Evolutionary conservation across 345 rosid species (phyloP), one percentile per base, ranked within the genome.

Genomic region (Eucalyptus cladocalyx): DNA sequence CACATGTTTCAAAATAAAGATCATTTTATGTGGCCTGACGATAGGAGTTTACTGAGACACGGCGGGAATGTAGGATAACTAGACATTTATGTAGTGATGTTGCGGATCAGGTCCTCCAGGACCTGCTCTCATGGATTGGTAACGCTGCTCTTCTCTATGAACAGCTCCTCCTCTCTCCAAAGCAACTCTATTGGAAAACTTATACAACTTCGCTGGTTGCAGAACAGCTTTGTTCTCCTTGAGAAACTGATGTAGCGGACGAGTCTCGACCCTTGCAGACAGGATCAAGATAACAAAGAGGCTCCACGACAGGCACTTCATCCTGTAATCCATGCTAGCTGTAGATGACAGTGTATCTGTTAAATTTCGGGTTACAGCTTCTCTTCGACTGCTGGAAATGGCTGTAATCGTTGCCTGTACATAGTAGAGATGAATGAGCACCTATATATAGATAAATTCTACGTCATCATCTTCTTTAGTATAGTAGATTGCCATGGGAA

Each of bases 41-140:
- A 76, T 76, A 40, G 16, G 24, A 40, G 13, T 76, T 37, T 40
- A 76, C 23, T 19, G 15, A 76, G 47, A 40, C 47, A 21, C 85
- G 8, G 47, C 3, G 47, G 47, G 9, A 40, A 76, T 53, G 58
- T 53, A 53, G 58, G 58, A 53, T 49, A 23, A 47, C 91, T 91
- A 91, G 56, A 87, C 65, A 11, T 89, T 90, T 43, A 24, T 81
- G 13, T 50, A 90, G 88, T 94, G 97, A 88, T 95, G 96, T 0
- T 91, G 93, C 4, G 94, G 90, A 87, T 93, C 94, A 45, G 95
- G 95, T 17, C 97, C 96, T 21, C 94, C 96, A 0, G 97, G 95
- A 81, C 95, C 93, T 7, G 48, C 40, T 51, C 94, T 87, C 90
- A 91, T 92, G 51, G 92, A 88, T 17, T 51, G 89, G 28, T 50